Conservation (phyloP, 1,284 basidiomycete species). For the Retiboletus flavoniger region DNA sequence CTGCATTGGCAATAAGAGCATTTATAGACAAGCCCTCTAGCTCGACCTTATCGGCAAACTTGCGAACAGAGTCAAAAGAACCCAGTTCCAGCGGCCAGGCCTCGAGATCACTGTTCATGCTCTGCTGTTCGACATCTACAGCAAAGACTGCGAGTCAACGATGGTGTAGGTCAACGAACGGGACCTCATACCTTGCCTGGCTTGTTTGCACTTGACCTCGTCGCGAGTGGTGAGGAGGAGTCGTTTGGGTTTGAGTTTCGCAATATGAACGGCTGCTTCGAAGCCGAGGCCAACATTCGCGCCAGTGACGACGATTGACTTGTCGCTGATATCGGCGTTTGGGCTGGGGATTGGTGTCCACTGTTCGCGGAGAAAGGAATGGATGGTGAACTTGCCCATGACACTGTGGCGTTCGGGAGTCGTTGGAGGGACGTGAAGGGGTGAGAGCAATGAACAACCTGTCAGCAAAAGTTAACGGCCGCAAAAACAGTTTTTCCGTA, state of each 20-base stretch:
- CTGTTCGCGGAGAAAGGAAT: slow-evolving; percentile 24
- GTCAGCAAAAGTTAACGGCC: neutral
- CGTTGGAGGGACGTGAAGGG: neutral
- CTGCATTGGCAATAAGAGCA: slow-evolving; percentile 30
- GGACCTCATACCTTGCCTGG: slow-evolving; percentile 21
- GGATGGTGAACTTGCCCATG: slow-evolving; percentile 25
- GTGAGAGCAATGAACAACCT: neutral
- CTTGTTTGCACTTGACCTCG: slow-evolving; percentile 23
- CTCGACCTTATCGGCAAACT: slow-evolving; percentile 28
- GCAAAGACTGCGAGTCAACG: neutral
- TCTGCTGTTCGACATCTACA: slow-evolving; percentile 23
- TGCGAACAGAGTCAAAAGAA: slow-evolving; percentile 34
- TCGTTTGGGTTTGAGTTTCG: slow-evolving; percentile 27
- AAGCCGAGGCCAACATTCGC: slow-evolving; percentile 36
- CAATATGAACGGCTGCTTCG: slow-evolving; percentile 33
- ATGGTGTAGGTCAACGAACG: neutral
- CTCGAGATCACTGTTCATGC: slow-evolving; percentile 20
- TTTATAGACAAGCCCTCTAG: slow-evolving; percentile 19
- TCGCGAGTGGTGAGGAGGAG: slow-evolving; percentile 33
- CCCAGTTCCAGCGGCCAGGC: slow-evolving; percentile 28
- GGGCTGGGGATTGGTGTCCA: slow-evolving; percentile 26
- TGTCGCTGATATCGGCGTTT: slow-evolving; percentile 29
- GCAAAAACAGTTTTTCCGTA: neutral
- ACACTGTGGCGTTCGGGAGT: neutral
- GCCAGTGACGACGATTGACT: slow-evolving; percentile 33